These are phyloP conservation scores for Pichia manshurica DNA, from an alignment of 805 yeast species.

Conservation along the genomic window DNA sequence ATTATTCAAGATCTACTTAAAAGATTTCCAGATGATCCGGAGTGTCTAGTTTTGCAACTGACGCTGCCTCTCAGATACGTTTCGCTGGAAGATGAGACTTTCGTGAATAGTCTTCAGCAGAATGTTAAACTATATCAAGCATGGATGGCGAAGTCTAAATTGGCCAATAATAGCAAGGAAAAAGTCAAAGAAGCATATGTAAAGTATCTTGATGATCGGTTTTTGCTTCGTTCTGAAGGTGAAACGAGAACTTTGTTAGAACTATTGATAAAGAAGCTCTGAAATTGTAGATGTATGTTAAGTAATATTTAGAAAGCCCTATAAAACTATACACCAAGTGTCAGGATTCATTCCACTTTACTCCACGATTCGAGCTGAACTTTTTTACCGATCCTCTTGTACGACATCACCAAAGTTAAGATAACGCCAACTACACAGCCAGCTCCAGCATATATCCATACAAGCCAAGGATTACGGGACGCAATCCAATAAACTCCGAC, in stretches of 20 bases:
- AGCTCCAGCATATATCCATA: conserved; percentile 6
- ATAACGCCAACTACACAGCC: conserved; percentile 23
- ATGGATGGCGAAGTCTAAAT: conserved; percentile 35
- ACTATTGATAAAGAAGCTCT: conserved; percentile 24
- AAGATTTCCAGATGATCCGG: conserved; percentile 35
- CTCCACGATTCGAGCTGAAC: conserved; percentile 20
- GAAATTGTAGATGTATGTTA: neutral
- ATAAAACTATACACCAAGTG: too few species aligned
- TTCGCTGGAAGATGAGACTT: conserved; percentile 32
- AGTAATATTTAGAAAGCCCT: too few species aligned
- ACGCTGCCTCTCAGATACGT: conserved; percentile 61
- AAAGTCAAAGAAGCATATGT: conserved; percentile 32
- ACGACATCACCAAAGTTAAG: conserved; percentile 20
- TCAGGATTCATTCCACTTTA: conserved; percentile 28
- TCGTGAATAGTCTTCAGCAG: conserved; percentile 58
- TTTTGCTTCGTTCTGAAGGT: conserved; percentile 18
- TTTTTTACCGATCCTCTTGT: conserved; percentile 21
- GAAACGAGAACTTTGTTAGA: conserved; percentile 20
- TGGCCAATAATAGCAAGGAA: conserved; percentile 26
- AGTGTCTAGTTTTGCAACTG: conserved; percentile 46
- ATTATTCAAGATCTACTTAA: conserved; percentile 49
- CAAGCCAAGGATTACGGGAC: neutral
- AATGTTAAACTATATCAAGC: conserved; percentile 69
- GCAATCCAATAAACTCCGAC: conserved; percentile 7
- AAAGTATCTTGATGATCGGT: conserved; percentile 27